Evolutionary conservation across 2,329 filamentous ascomycete genomes (phyloP).

Genomic region (Setomelanomma holmii): DNA sequence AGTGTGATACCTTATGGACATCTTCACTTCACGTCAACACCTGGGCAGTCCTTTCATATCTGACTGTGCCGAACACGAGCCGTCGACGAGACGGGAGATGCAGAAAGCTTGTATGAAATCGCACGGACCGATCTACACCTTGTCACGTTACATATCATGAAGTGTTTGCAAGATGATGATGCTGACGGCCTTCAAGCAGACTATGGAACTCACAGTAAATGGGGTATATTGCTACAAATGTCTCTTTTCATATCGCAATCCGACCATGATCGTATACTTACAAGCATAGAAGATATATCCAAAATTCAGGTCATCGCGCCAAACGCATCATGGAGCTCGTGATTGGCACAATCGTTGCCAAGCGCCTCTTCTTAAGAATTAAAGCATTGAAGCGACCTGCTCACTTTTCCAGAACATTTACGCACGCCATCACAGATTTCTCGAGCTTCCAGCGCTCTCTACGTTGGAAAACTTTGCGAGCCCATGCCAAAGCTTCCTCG

Average conservation of each 20-base stretch:
- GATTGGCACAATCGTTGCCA: no score
- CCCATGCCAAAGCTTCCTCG: conserved; percentile 22
- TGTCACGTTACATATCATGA: no score
- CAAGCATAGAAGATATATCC: no score
- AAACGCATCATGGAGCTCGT: no score
- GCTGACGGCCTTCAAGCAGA: no score
- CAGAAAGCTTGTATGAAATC: background rate
- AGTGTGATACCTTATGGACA: background rate
- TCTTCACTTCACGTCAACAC: background rate
- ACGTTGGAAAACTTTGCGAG: conserved; percentile 22
- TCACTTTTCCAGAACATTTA: conserved; percentile 18
- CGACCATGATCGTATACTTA: no score
- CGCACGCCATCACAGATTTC: conserved; percentile 20
- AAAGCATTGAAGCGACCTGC: no score
- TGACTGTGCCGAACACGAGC: background rate
- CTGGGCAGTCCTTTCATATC: no score
- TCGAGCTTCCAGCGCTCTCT: conserved; percentile 25
- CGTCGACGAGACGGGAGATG: background rate
- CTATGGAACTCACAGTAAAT: background rate
- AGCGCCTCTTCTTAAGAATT: no score
- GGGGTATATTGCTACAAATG: background rate
- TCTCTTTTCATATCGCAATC: background rate
- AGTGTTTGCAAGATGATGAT: no score
- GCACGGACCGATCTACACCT: background rate
- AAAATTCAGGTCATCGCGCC: no score